These are phyloP conservation scores for Termitomyces heimii DNA, from an alignment of 768 basidiomycete species.

Conservation along the genomic window DNA sequence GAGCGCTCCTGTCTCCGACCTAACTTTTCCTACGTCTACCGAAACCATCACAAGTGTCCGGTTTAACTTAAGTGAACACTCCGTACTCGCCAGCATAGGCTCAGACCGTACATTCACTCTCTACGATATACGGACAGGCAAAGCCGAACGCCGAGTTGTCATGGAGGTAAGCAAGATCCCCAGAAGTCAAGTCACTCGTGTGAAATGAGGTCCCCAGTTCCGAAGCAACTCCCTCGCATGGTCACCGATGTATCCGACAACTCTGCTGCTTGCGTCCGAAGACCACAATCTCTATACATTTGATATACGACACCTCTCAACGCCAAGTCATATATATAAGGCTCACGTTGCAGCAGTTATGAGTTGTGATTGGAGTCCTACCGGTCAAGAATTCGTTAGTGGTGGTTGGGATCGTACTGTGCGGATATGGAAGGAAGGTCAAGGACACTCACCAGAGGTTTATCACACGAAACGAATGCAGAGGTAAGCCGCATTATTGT, in stretches of 20 bases:
- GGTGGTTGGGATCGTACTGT: conserved; percentile 96
- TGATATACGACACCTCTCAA: conserved; percentile 79
- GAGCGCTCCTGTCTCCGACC: conserved; percentile 79
- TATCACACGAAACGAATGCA: conserved; percentile 99
- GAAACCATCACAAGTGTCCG: conserved; percentile 86
- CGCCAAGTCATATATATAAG: conserved; percentile 92
- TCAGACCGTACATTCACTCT: conserved; percentile 94
- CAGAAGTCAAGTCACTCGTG: background rate
- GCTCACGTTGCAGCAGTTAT: conserved; percentile 96
- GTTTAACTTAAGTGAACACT: conserved; percentile 93
- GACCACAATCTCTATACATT: conserved; percentile 99
- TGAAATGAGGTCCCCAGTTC: conserved; percentile 46
- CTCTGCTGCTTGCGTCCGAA: conserved; percentile 91
- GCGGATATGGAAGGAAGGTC: conserved; percentile 86
- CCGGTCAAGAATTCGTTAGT: conserved; percentile 91
- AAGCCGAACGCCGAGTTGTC: conserved; percentile 85
- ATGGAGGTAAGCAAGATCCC: conserved; percentile 60
- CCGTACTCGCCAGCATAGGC: conserved; percentile 91
- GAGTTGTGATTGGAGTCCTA: conserved; percentile 97
- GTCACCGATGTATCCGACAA: conserved; percentile 95
- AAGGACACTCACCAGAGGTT: conserved; percentile 76
- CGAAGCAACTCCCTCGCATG: conserved; percentile 85
- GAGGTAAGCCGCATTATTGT: conserved; percentile 40
- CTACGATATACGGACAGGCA: conserved; percentile 95
- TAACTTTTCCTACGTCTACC: conserved; percentile 80